Base-by-base conservation (phyloP, 2,329 filamentous ascomycete species). In the Pseudopithomyces chartarum region DNA sequence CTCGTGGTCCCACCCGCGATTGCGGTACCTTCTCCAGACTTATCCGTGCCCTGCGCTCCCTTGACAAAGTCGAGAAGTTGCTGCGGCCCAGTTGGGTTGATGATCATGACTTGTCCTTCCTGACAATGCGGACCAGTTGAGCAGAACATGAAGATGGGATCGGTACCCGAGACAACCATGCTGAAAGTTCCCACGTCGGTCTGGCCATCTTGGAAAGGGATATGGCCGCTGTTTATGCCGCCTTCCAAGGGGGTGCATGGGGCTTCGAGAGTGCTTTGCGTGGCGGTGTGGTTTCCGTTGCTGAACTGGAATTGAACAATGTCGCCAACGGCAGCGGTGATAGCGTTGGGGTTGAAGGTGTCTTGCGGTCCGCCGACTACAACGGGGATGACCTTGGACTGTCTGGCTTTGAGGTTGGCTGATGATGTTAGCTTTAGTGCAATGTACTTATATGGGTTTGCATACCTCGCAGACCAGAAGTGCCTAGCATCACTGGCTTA, bases 231-330 rank as follows among this genome's bases (percentile, higher is more conserved):
- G 60, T 73, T 62, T 3, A 73, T 52, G 13, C 70, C 70, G 20
- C 65, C 66, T 0, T 61, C 59, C 50, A 71, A 59, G 7, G 69
- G 69, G 10, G 63, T 64, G 47, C 70, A 73, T 23, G 69, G 61
- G 13, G 60, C 54, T 26, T 69, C 64, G 1, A 58, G 55, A 0
- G 69, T 65, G 8, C 63, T 66, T 42, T 73, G 68, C 0, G 70
- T 72, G 8, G 69, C 68, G 8, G 70, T 72, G 56, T 73, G 70
- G 54, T 71, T 72, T 11, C 69, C 70, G 23, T 70, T 70, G 49
- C 58, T 63, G 58, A 73, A 73, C 20, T 73, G 59, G 57, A 71
- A 72, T 50, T 71, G 69, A 6, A 72, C 51, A 6, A 72, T 61
- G 50, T 72, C 69, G 38, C 69, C 68, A 2, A 71, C 63, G 1